Percentiles rank a stretch among this genome's conserved stretches.
phyloP scores from a whole-genome alignment of 1,284 basidiomycete genomes.

The Ceratobasidium sp. region DNA sequence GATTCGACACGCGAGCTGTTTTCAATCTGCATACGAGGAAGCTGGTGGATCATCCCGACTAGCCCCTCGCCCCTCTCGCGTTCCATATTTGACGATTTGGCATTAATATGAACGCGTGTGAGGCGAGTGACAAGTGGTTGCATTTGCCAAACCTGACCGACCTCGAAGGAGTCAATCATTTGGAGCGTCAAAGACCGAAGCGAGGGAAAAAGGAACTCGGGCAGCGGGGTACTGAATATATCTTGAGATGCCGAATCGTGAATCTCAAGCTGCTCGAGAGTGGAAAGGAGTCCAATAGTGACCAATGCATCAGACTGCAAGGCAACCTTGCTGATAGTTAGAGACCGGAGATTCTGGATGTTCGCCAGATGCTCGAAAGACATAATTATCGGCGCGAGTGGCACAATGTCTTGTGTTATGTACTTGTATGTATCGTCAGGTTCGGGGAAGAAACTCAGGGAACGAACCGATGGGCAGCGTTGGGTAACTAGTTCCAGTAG shows the following conservation, averaged over 20 bases:
- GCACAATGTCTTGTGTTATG: background rate
- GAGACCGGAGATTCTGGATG: conserved; percentile 69
- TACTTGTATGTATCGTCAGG: background rate
- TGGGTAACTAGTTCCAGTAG: background rate
- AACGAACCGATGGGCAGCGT: background rate
- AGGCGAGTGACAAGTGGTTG: background rate
- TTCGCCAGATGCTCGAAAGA: conserved; percentile 10
- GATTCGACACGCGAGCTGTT: background rate
- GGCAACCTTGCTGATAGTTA: conserved; percentile 67
- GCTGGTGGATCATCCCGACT: conserved; percentile 4
- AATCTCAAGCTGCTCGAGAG: conserved; percentile 1
- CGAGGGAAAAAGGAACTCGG: background rate
- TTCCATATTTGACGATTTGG: background rate
- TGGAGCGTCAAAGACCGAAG: background rate
- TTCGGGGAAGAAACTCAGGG: conserved; percentile 7
- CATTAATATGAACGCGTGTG: conserved; percentile 12
- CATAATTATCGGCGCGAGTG: background rate
- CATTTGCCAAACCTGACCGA: conserved; percentile 21
- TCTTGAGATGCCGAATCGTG: background rate
- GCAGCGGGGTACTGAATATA: background rate
- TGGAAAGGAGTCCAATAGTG: conserved; percentile 6
- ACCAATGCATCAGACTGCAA: background rate
- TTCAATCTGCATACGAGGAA: conserved; percentile 9
- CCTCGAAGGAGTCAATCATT: conserved; percentile 12
- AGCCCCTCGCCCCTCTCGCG: background rate